Evolutionary conservation across 345 rosid genomes (phyloP).

Genomic region (Combretum micranthum): DNA sequence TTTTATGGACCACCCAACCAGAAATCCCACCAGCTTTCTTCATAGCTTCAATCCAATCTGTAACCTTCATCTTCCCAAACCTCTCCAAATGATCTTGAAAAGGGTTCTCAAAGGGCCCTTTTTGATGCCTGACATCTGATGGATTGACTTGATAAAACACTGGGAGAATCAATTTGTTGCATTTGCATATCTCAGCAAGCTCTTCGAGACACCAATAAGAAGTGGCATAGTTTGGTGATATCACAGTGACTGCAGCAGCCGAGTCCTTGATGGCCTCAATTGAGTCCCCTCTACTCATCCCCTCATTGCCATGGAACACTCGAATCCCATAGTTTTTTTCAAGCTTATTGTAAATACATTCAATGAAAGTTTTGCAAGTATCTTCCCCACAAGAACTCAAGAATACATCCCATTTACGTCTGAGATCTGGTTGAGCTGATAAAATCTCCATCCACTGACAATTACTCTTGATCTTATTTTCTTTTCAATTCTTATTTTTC

Average conservation of each 20-base stretch:
- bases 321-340: neutral
- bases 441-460: neutral
- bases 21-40: slow-evolving; percentile 4
- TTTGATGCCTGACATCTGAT: slow-evolving; percentile 11
- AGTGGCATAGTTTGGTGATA: slow-evolving; percentile 18
- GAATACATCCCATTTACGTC: slow-evolving; percentile 25
- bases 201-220: slow-evolving; percentile 29
- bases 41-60: slow-evolving; percentile 19
- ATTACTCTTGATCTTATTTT: too few species aligned
- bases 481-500: too few species aligned
- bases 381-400: slow-evolving; percentile 28
- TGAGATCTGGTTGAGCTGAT: slow-evolving; percentile 4
- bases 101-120: neutral
- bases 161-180: slow-evolving; percentile 17
- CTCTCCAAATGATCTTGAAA: neutral
- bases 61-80: slow-evolving; percentile 4
- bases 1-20: neutral
- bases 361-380: slow-evolving; percentile 16
- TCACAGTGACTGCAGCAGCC: slow-evolving; percentile 12
- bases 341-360: slow-evolving; percentile 16
- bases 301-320: slow-evolving; percentile 18
- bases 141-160: slow-evolving; percentile 22
- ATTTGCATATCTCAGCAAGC: slow-evolving; percentile 16
- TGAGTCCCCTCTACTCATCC: slow-evolving; percentile 11
- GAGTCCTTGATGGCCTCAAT: slow-evolving; percentile 22